A percentile compares a stretch with the other conserved stretches of the same genome.
Conservation (phyloP, 257 asterid genomes). For the Buddleja alternifolia region DNA sequence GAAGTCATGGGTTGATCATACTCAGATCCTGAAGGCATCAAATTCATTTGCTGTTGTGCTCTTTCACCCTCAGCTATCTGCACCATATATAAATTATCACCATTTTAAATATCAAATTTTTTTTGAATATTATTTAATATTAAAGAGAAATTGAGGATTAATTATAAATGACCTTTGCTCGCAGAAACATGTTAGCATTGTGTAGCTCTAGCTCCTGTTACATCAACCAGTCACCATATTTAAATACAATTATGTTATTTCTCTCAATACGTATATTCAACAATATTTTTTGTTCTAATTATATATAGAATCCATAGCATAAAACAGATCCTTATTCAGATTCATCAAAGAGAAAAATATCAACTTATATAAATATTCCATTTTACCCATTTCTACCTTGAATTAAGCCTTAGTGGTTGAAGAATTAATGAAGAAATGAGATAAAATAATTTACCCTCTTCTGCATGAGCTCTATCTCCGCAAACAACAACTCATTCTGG, state of each 20-base stretch:
- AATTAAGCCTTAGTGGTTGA: no score
- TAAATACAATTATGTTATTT: no score
- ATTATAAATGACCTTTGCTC: conserved; percentile 66
- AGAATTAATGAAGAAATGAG: not conserved
- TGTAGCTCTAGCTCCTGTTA: conserved; percentile 86
- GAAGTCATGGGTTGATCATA: conserved; percentile 42
- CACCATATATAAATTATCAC: not conserved
- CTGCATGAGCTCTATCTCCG: conserved; percentile 93
- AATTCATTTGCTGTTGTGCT: conserved; percentile 69
- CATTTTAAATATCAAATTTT: no score
- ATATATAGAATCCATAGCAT: not conserved
- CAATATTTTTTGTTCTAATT: not conserved
- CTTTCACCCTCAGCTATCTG: conserved; percentile 91
- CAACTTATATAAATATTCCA: no score
- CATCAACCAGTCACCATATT: conserved; percentile 13
- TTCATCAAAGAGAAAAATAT: no score
- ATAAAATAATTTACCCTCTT: conserved; percentile 58
- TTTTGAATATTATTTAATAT: no score
- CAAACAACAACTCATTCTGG: conserved; percentile 80
- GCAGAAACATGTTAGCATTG: conserved; percentile 82
- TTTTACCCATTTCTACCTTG: no score
- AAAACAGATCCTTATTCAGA: not conserved
- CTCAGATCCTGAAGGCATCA: conserved; percentile 59
- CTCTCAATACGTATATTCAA: no score
- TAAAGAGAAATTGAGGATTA: not conserved